Base-by-base conservation (phyloP, 2,329 filamentous ascomycete species). In the Talaromyces funiculosus region DNA sequence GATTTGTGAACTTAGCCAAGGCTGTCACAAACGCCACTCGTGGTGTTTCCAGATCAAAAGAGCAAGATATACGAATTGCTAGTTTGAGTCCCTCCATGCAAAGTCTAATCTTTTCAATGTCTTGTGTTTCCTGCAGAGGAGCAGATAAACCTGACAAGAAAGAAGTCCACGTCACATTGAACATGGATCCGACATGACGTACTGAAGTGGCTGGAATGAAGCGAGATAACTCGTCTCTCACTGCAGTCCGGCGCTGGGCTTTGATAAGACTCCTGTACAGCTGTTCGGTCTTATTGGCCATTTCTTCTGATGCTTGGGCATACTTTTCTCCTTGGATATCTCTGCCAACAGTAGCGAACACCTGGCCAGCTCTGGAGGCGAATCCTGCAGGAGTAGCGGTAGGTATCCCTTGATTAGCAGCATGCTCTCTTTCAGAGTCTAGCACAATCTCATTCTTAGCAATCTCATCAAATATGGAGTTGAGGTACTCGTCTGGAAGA, bases 101-200 rank as follows among this genome's bases (percentile, higher is more conserved):
- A 6, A 96, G 77, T 71, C 88, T 91, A 73, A 97, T 92, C 16
- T 94, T 90, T 66, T 97, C 92, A 4, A 96, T 81, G 69, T 97
- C 97, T 67, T 96, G 90, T 0, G 90, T 89, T 71, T 96, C 92
- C 68, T 97, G 94, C 72, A 94, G 92, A 67, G 95, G 90, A 55
- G 90, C 92, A 1, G 93, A 97, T 26, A 99, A 82, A 0, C 92
- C 92, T 4, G 93, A 97, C 69, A 99, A 89, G 74, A 97, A 95
- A 9, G 93, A 96, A 93, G 97, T 99, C 94, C 94, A 99, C 0
- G 92, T 95, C 24, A 96, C 92, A 68, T 96, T 92, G 71, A 99
- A 97, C 94, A 99, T 99, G 0, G 94, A 92, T 0, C 94, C 94
- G 54, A 97, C 90, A 73, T 99, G 94, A 68, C 91, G 93, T 72